Evolutionary conservation across 179 eudicot species (phyloP).

Genomic region (Corrigiola litoralis): DNA sequence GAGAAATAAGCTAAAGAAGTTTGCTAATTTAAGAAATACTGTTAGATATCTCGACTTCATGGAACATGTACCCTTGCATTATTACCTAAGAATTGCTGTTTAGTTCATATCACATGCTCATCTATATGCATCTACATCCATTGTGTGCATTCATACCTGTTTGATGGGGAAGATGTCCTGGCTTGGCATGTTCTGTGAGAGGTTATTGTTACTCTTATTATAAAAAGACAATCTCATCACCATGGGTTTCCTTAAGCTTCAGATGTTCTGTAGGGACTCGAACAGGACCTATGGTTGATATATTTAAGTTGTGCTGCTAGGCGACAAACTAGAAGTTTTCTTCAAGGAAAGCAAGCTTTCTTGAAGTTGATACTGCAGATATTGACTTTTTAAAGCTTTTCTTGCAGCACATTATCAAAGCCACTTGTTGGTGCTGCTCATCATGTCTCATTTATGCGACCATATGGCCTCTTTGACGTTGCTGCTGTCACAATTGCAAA

Average conservation of each 20-base stretch:
- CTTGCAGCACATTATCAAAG: conserved; percentile 43
- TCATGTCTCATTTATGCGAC: conserved; percentile 96
- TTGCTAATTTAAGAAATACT: background rate
- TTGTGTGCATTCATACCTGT: background rate
- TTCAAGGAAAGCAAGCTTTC: conserved; percentile 9
- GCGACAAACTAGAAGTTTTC: background rate
- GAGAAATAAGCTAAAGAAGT: background rate
- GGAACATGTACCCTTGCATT: background rate
- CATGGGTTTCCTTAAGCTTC: conserved; percentile 1
- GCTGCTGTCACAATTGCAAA: conserved; percentile 83
- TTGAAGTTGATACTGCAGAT: background rate
- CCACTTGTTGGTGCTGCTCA: conserved; percentile 87
- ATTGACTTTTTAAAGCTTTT: conserved; percentile 8
- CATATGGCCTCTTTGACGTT: conserved; percentile 92
- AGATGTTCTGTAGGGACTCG: conserved; percentile 1
- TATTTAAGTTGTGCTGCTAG: background rate
- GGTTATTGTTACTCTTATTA: background rate
- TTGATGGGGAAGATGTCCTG: background rate
- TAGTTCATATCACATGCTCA: background rate
- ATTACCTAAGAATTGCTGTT: background rate
- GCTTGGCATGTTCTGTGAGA: background rate
- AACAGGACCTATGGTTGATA: background rate
- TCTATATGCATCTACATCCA: background rate
- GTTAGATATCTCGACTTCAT: conserved; percentile 1
- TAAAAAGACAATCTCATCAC: background rate